phyloP scores from a whole-genome alignment of 2,329 filamentous ascomycete genomes.

The Fusarium gaditjirri region DNA sequence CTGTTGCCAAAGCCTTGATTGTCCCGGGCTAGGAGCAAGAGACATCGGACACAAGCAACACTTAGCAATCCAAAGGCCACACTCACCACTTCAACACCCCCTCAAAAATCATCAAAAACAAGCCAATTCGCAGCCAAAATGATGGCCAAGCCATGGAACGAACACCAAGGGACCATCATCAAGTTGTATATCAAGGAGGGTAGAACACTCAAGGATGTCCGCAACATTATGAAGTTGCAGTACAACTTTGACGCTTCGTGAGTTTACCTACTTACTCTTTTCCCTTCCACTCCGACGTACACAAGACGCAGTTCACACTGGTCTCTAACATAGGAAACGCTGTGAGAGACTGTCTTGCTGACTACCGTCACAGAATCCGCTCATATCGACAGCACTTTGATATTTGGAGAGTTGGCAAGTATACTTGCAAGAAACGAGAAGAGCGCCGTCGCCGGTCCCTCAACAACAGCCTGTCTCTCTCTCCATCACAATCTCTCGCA shows the following conservation, averaged over 20 bases:
- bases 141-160: conserved; percentile 59
- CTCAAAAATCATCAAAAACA: not conserved
- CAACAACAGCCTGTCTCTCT: conserved; percentile 14
- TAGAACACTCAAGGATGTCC: conserved; percentile 55
- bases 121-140: conserved; percentile 19
- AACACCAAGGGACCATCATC: conserved; percentile 50
- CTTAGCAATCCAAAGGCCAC: not conserved
- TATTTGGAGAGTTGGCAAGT: conserved; percentile 59
- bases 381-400: conserved; percentile 62
- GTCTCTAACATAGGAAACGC: not conserved
- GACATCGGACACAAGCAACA: not conserved
- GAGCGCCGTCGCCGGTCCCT: conserved; percentile 26
- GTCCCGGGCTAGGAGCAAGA: conserved; percentile 31
- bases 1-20: conserved; percentile 34
- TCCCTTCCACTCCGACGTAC: not conserved
- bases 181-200: conserved; percentile 54
- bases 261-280: conserved; percentile 30
- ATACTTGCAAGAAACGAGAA: conserved; percentile 54
- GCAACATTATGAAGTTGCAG: conserved; percentile 51
- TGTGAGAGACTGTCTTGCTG: not conserved
- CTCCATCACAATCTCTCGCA: conserved; percentile 32
- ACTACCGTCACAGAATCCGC: conserved; percentile 46
- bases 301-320: not conserved
- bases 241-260: conserved; percentile 57
- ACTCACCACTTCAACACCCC: not conserved